Evolutionary conservation across 1,284 basidiomycete species (phyloP).

Genomic region (Neolentinus lepideus): DNA sequence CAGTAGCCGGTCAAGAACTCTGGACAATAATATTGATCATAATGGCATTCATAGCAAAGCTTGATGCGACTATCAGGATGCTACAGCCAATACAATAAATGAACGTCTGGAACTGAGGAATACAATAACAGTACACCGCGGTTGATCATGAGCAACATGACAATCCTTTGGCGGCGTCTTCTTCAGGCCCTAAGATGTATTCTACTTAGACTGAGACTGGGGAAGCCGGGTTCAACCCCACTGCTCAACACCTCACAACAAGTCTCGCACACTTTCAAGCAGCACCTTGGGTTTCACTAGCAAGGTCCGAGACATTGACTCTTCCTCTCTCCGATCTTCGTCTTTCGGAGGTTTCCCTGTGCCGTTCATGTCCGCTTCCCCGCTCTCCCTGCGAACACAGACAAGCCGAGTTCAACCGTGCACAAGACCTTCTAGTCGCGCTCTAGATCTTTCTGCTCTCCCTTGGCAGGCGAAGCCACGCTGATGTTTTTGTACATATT

Average conservation of each 20-base stretch:
- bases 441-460: not conserved
- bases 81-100: too few species aligned
- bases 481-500: not conserved
- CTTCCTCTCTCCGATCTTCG: conserved; percentile 4
- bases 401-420: conserved; percentile 28
- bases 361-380: conserved; percentile 4
- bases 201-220: too few species aligned
- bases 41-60: too few species aligned
- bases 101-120: too few species aligned
- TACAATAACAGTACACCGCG: too few species aligned
- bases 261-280: conserved; percentile 25
- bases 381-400: conserved; percentile 14
- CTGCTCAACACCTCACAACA: conserved; percentile 20
- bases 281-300: conserved; percentile 30
- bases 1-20: too few species aligned
- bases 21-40: too few species aligned
- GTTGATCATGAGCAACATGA: too few species aligned
- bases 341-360: conserved; percentile 7
- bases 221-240: too few species aligned
- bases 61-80: too few species aligned
- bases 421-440: conserved; percentile 21
- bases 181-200: too few species aligned
- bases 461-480: not conserved
- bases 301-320: conserved; percentile 17
- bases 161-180: too few species aligned